A percentile compares a stretch with the other conserved stretches of the same genome.
Evolutionary conservation across 768 basidiomycete species (phyloP).

Genomic region (Hysterangium stoloniferum): DNA sequence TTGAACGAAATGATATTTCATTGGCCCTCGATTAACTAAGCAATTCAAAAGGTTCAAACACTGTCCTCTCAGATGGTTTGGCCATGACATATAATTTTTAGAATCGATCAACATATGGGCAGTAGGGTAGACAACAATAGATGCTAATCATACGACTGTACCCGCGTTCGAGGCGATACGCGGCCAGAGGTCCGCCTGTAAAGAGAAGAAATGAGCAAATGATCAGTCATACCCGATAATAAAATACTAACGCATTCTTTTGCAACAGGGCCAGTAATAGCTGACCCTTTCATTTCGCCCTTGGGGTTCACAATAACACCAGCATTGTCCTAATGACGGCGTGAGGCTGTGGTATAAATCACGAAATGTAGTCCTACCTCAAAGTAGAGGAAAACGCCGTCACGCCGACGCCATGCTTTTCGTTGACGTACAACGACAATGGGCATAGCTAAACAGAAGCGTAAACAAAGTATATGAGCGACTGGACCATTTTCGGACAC

Average conservation of each 20-base stretch:
- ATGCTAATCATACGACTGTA: constrained; percentile 96
- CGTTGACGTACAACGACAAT: constrained; percentile 95
- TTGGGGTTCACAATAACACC: constrained; percentile 98
- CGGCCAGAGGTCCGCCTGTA: constrained; percentile 93
- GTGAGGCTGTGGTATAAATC: neutral
- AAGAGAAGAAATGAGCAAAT: constrained; percentile 5
- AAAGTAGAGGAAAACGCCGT: constrained; percentile 99
- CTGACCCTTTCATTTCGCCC: constrained; percentile 99
- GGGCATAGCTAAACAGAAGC: constrained; percentile 71
- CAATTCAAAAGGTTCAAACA: too few relatives aligned
- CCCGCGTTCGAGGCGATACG: constrained; percentile 99
- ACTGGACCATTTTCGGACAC: constrained; percentile 27
- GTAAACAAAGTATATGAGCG: neutral
- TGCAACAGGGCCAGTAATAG: constrained; percentile 94
- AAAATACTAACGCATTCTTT: constrained; percentile 87
- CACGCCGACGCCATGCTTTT: constrained; percentile 96
- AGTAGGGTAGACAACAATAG: too few relatives aligned
- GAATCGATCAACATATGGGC: too few relatives aligned
- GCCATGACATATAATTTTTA: too few relatives aligned
- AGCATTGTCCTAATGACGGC: constrained; percentile 68
- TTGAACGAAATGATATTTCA: too few relatives aligned
- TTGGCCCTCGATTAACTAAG: too few relatives aligned
- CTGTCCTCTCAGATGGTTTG: too few relatives aligned
- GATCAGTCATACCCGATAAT: neutral
- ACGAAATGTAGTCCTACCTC: constrained; percentile 44